Conservation (phyloP, 176 grass and related monocot species). For the Rhynchospora pubera region DNA sequence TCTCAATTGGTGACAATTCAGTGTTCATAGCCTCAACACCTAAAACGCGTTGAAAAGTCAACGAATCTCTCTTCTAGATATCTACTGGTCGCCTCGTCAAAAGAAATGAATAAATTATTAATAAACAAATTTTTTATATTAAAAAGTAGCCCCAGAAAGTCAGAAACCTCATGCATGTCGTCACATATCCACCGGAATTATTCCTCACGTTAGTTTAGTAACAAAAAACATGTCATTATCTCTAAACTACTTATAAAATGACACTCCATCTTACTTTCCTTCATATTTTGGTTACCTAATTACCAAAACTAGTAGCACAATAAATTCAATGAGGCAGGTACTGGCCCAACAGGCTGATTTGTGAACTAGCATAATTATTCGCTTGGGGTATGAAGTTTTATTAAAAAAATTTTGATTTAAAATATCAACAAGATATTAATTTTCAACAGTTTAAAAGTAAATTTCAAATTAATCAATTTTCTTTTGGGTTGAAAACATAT, state of each 20-base stretch:
- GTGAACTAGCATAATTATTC: too few relatives aligned
- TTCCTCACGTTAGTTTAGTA: neutral
- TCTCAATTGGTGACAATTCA: neutral
- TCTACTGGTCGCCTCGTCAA: neutral
- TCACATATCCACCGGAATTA: neutral
- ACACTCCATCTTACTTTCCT: neutral
- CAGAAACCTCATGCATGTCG: neutral
- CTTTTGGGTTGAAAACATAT: too few relatives aligned
- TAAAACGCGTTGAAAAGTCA: constrained; percentile 1
- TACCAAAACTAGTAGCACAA: neutral
- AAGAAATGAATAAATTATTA: neutral
- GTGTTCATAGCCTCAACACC: neutral
- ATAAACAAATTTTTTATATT: too few relatives aligned
- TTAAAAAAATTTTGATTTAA: too few relatives aligned
- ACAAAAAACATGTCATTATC: neutral
- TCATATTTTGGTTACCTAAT: neutral
- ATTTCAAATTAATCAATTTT: too few relatives aligned
- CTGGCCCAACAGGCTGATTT: too few relatives aligned
- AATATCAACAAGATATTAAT: too few relatives aligned
- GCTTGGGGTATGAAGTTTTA: too few relatives aligned
- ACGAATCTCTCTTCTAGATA: neutral
- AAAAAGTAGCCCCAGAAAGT: neutral
- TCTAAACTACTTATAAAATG: constrained; percentile 9
- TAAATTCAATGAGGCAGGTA: too few relatives aligned
- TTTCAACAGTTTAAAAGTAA: too few relatives aligned